A percentile compares a stretch with the other conserved stretches of the same genome.
Evolutionary conservation across 257 asterid genomes (phyloP).

Genomic region (Euphrasia confusa): DNA sequence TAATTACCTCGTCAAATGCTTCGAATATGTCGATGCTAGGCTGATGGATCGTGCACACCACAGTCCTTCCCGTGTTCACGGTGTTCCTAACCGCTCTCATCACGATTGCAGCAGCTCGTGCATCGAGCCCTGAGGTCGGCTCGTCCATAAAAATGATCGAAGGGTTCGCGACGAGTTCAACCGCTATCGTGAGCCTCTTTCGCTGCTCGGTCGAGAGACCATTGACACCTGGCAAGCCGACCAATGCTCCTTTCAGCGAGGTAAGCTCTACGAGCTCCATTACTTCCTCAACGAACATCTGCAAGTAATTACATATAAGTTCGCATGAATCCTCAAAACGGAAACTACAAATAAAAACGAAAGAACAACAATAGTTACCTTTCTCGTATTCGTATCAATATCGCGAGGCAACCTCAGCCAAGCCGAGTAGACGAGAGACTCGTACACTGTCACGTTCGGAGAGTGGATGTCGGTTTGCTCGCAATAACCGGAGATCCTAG

Average conservation of each 20-base stretch:
- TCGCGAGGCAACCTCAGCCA: slow-evolving; percentile 64
- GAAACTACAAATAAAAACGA: neutral
- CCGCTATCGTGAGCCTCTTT: slow-evolving; percentile 62
- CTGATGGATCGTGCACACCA: slow-evolving; percentile 64
- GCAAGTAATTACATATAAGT: slow-evolving; percentile 19
- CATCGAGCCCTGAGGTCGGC: slow-evolving; percentile 61
- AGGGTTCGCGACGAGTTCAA: slow-evolving; percentile 61
- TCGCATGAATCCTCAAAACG: slow-evolving; percentile 7
- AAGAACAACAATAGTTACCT: slow-evolving; percentile 27
- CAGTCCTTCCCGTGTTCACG: slow-evolving; percentile 53
- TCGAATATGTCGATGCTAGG: slow-evolving; percentile 68
- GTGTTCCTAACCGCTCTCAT: slow-evolving; percentile 59
- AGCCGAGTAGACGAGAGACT: slow-evolving; percentile 46
- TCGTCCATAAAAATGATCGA: slow-evolving; percentile 61
- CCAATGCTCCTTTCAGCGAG: slow-evolving; percentile 36
- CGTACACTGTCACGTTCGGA: slow-evolving; percentile 1
- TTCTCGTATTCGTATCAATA: slow-evolving; percentile 41
- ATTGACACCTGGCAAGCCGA: slow-evolving; percentile 50
- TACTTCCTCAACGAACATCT: slow-evolving; percentile 53
- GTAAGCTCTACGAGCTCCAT: slow-evolving; percentile 63
- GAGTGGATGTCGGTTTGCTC: slow-evolving; percentile 9
- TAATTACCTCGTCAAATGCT: slow-evolving; percentile 52
- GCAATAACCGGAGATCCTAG: slow-evolving; percentile 13
- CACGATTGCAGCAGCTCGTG: slow-evolving; percentile 62
- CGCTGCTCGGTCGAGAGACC: slow-evolving; percentile 58